Evolutionary conservation across 208 protist genomes (phyloP), one percentile per base, ranked within the genome.

Genomic region (Wallacemonas sp.): DNA sequence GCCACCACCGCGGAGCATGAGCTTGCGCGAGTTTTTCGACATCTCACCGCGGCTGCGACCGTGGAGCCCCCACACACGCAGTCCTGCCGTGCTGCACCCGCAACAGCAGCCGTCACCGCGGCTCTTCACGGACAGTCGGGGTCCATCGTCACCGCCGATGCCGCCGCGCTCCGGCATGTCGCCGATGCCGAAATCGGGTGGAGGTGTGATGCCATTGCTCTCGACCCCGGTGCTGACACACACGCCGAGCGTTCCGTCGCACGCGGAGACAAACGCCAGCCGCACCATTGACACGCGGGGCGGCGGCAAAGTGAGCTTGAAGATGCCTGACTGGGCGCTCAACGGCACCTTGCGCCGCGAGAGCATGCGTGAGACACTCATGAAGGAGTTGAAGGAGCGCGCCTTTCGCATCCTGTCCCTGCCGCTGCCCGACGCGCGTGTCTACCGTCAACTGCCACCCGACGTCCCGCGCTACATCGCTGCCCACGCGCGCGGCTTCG

Each of bases 361-460:
- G 67, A 75, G 71, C 49, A 82, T 87, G 76, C 76, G 80, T 5
- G 75, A 82, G 67, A 79, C 75, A n/a, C 72, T 87, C 12, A 67
- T 87, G 66, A 63, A 69, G 17, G 73, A 81, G 26, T 38, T 87
- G 24, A 80, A 85, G 64, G 78, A 85, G 48, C 57, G 61, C 52
- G 71, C 73, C 24, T 79, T 85, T 23, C 65, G 64, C 39, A 68
- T 85, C 34, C 81, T 76, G 55, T 48, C 61, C 48, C 78, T 95
- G 29, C 75, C 80, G 21, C 65, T 96, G 19, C 87, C 90, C 0
- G 90, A 93, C 63, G 68, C 55, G 46, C 90, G 90, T 8, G 78
- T 93, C 27, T 90, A 87, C 60, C 75, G 83, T 41, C 41, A 80
- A 23, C 19, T 91, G 41, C 90, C 90, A 0, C 74, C 83, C 0